A percentile compares a stretch with the other conserved stretches of the same genome.
phyloP scores from a whole-genome alignment of 1,139 yeast species.

The Wickerhamiella infanticola region DNA sequence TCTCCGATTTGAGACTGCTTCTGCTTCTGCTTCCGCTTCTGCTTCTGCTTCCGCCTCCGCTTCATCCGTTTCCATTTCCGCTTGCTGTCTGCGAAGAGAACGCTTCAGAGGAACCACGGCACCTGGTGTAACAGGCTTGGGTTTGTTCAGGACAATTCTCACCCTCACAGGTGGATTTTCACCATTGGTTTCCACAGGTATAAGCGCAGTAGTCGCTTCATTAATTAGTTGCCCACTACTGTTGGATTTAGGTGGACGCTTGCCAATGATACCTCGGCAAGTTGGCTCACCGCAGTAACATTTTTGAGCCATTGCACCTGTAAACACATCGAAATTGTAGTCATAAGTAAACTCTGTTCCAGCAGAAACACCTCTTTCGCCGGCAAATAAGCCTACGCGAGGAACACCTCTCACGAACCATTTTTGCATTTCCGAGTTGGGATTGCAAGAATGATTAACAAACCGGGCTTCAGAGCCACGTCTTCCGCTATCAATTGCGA shows the following conservation, averaged over 20 bases:
- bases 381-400: constrained; percentile 29
- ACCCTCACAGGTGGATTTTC: background rate
- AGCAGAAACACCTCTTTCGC: constrained; percentile 21
- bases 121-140: no score
- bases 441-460: constrained; percentile 31
- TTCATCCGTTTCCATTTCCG: no score
- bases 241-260: constrained; percentile 5
- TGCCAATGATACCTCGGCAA: constrained; percentile 28
- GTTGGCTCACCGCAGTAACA: constrained; percentile 27
- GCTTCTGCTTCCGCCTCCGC: no score
- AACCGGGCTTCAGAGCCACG: constrained; percentile 31
- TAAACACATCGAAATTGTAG: constrained; percentile 30
- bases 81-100: no score
- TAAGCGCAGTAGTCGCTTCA: background rate
- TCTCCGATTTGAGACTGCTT: no score
- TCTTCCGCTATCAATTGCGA: constrained; percentile 27
- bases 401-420: constrained; percentile 30
- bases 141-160: background rate
- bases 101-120: no score
- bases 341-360: constrained; percentile 30
- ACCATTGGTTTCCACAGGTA: background rate
- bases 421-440: constrained; percentile 30
- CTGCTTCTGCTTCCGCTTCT: no score
- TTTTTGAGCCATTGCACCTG: constrained; percentile 24
- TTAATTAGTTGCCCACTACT: background rate